These are phyloP conservation scores for Zygotorulaspora sp. DNA, from an alignment of 805 yeast species.

Conservation along the genomic window DNA sequence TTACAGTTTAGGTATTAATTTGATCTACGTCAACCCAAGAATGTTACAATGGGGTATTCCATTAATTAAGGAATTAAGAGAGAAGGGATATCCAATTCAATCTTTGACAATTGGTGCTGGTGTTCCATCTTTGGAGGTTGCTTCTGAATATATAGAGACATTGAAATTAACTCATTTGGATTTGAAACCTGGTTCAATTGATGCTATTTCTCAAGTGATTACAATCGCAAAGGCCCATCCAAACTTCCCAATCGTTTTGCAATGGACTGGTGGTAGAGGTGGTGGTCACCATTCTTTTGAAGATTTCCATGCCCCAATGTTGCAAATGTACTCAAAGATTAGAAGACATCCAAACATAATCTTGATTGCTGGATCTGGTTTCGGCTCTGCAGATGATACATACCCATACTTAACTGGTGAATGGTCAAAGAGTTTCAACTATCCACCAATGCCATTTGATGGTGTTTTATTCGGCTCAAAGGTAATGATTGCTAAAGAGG, in stretches of 20 bases:
- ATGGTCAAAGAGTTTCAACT: slow-evolving; percentile 83
- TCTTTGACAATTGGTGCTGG: slow-evolving; percentile 98
- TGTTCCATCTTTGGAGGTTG: slow-evolving; percentile 97
- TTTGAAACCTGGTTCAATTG: slow-evolving; percentile 96
- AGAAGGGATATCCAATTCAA: slow-evolving; percentile 91
- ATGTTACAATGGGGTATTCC: slow-evolving; percentile 99
- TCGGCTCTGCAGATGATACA: slow-evolving; percentile 94
- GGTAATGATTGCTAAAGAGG: slow-evolving; percentile 96
- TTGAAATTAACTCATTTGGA: slow-evolving; percentile 91
- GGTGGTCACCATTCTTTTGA: slow-evolving; percentile 99
- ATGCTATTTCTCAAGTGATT: slow-evolving; percentile 81
- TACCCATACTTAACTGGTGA: slow-evolving; percentile 96
- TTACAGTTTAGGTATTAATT: slow-evolving; percentile 83
- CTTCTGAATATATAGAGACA: slow-evolving; percentile 89
- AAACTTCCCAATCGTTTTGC: slow-evolving; percentile 90
- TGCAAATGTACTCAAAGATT: slow-evolving; percentile 92
- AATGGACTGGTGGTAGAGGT: slow-evolving; percentile 99
- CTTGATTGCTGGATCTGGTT: slow-evolving; percentile 96
- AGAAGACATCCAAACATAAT: slow-evolving; percentile 88
- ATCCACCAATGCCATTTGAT: slow-evolving; percentile 99
- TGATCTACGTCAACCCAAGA: slow-evolving; percentile 94
- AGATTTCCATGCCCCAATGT: slow-evolving; percentile 96
- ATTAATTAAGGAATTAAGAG: slow-evolving; percentile 80
- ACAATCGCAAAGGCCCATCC: slow-evolving; percentile 95
- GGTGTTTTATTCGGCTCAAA: slow-evolving; percentile 95